Percentiles rank a stretch among this genome's conserved stretches.
These are phyloP conservation scores for Trametes elegans DNA, from an alignment of 768 basidiomycete species.

Conservation along the genomic window DNA sequence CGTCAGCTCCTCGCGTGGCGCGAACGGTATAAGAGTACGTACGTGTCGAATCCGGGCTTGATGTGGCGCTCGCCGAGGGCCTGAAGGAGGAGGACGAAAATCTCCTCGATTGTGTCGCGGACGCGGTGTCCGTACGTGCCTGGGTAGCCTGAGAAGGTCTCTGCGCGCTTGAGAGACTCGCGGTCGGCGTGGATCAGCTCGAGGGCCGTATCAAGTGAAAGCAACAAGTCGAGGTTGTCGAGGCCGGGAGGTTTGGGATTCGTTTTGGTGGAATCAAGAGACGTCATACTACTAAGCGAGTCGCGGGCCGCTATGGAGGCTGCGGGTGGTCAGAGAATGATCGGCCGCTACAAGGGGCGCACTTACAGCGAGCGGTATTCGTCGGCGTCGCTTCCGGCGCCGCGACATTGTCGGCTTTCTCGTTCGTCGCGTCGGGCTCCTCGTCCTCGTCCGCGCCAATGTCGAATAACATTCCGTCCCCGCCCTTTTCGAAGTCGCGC, in stretches of 20 bases:
- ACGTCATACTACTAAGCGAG: slow-evolving; percentile 7
- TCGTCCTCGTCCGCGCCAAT: slow-evolving; percentile 43
- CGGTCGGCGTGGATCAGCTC: slow-evolving; percentile 93
- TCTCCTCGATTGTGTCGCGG: slow-evolving; percentile 89
- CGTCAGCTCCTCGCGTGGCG: neutral
- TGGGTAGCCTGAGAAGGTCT: slow-evolving; percentile 87
- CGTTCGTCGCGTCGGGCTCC: slow-evolving; percentile 16
- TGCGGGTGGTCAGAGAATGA: neutral
- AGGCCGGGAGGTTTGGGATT: slow-evolving; percentile 23
- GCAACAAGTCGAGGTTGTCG: slow-evolving; percentile 76
- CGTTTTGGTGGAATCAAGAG: slow-evolving; percentile 18
- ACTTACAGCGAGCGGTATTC: slow-evolving; percentile 17
- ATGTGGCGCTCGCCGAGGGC: slow-evolving; percentile 79
- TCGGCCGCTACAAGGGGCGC: neutral
- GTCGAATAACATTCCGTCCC: slow-evolving; percentile 48
- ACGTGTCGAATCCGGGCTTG: slow-evolving; percentile 64
- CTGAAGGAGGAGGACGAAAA: slow-evolving; percentile 82
- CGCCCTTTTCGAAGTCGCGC: slow-evolving; percentile 37
- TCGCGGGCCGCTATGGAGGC: slow-evolving; percentile 12
- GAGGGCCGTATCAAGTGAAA: slow-evolving; percentile 88
- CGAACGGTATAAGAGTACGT: neutral
- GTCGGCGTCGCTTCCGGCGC: no score
- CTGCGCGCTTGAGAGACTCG: slow-evolving; percentile 87
- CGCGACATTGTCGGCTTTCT: slow-evolving; percentile 10
- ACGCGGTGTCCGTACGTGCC: slow-evolving; percentile 86